A percentile compares a stretch with the other conserved stretches of the same genome.
These are phyloP conservation scores for Yamadazyma membranifaciens DNA, from an alignment of 1,139 yeast genomes.

Conservation along the genomic window DNA sequence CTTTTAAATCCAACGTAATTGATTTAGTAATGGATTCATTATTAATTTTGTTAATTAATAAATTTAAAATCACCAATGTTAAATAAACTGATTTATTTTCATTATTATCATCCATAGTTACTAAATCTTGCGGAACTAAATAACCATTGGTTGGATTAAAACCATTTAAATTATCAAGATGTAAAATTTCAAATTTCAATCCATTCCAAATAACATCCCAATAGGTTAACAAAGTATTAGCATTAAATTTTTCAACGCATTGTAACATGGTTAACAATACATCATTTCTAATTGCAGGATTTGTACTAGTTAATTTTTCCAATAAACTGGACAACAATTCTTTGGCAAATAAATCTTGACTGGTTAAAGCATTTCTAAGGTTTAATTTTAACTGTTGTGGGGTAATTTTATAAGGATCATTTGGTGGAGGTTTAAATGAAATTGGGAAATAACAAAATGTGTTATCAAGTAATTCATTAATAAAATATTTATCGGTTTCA, in stretches of 20 bases:
- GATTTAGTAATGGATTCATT: slow-evolving; percentile 25
- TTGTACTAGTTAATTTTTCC: slow-evolving; percentile 83
- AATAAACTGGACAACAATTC: slow-evolving; percentile 76
- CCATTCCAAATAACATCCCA: slow-evolving; percentile 88
- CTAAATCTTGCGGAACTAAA: slow-evolving; percentile 32
- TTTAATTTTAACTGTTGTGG: slow-evolving; percentile 65
- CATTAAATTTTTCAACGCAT: slow-evolving; percentile 55
- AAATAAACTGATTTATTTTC: slow-evolving; percentile 42
- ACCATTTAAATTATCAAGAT: slow-evolving; percentile 46
- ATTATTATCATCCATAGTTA: slow-evolving; percentile 33
- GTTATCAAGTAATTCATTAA: slow-evolving; percentile 72
- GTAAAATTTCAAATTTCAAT: slow-evolving; percentile 80
- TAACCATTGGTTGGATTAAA: slow-evolving; percentile 26
- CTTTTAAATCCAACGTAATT: slow-evolving; percentile 56
- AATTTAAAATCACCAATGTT: slow-evolving; percentile 49
- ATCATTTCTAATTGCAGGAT: slow-evolving; percentile 74
- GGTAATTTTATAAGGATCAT: slow-evolving; percentile 85
- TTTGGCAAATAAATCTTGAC: slow-evolving; percentile 63
- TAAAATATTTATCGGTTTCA: slow-evolving; percentile 37
- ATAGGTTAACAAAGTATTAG: slow-evolving; percentile 45
- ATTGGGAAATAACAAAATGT: slow-evolving; percentile 96
- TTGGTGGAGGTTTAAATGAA: slow-evolving; percentile 88
- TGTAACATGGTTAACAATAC: slow-evolving; percentile 60
- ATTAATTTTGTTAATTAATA: slow-evolving; percentile 36
- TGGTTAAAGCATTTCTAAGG: slow-evolving; percentile 59